These are phyloP conservation scores for Metschnikowia colocasiae DNA, from an alignment of 805 yeast genomes.

Conservation along the genomic window DNA sequence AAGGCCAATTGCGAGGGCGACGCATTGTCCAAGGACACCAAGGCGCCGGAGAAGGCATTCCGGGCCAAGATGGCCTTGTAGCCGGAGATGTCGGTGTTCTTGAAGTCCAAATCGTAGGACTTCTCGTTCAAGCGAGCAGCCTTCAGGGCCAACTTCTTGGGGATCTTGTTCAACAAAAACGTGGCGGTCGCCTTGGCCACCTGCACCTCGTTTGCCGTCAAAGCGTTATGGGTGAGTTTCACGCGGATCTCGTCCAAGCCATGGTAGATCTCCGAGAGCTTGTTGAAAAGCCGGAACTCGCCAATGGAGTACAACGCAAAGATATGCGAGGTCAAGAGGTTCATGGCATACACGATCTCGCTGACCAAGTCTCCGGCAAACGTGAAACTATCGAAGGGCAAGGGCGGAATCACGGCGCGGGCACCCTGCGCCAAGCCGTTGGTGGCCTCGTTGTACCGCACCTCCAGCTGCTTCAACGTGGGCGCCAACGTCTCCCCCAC, in stretches of 20 bases:
- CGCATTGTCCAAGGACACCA: constrained; percentile 40
- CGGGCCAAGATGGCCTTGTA: constrained; percentile 66
- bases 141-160: constrained; percentile 53
- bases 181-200: constrained; percentile 50
- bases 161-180: constrained; percentile 50
- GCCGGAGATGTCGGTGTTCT: constrained; percentile 53
- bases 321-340: constrained; percentile 58
- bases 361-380: constrained; percentile 42
- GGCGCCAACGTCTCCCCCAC: constrained; percentile 26
- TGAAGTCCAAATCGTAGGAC: constrained; percentile 39
- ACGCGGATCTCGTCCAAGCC: constrained; percentile 58
- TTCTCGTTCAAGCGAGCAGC: constrained; percentile 38
- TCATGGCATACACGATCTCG: constrained; percentile 57
- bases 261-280: constrained; percentile 49
- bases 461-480: constrained; percentile 31
- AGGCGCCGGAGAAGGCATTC: constrained; percentile 55
- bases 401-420: constrained; percentile 38
- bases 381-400: constrained; percentile 49
- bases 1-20: constrained; percentile 59
- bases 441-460: constrained; percentile 22
- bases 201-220: constrained; percentile 51
- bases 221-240: constrained; percentile 46
- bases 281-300: constrained; percentile 59
- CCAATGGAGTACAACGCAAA: constrained; percentile 69
- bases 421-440: constrained; percentile 15